Evolutionary conservation across 2,329 filamentous ascomycete species (phyloP).

Genomic region (Calonectria pseudoturangicola): DNA sequence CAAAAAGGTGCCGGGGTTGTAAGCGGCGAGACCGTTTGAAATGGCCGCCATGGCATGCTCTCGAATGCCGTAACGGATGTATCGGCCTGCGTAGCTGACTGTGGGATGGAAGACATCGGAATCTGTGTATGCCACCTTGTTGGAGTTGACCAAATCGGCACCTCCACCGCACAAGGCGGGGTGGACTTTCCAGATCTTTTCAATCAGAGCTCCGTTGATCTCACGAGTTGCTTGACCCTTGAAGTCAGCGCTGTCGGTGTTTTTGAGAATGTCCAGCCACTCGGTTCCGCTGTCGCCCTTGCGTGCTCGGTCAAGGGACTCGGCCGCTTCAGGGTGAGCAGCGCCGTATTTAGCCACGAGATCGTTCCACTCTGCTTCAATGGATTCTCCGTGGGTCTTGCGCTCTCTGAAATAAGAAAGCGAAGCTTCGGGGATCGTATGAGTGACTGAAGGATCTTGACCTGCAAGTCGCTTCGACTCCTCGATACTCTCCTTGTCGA

Average conservation of each 20-base stretch:
- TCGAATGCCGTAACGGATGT: slow-evolving; percentile 69
- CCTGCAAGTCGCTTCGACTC: slow-evolving; percentile 53
- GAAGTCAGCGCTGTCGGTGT: slow-evolving; percentile 39
- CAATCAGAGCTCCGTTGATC: slow-evolving; percentile 59
- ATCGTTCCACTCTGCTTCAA: slow-evolving; percentile 68
- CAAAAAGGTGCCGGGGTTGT: slow-evolving; percentile 67
- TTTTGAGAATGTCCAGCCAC: slow-evolving; percentile 40
- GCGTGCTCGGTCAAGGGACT: slow-evolving; percentile 11
- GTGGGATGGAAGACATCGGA: slow-evolving; percentile 53
- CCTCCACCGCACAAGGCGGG: slow-evolving; percentile 55
- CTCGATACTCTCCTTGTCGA: slow-evolving; percentile 71
- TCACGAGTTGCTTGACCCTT: slow-evolving; percentile 57
- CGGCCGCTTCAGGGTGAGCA: slow-evolving; percentile 30
- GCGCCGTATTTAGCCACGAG: slow-evolving; percentile 64
- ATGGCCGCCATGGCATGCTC: slow-evolving; percentile 71
- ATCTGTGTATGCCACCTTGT: slow-evolving; percentile 66
- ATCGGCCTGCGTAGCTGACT: slow-evolving; percentile 59
- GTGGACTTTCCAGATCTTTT: slow-evolving; percentile 47
- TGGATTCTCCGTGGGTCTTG: slow-evolving; percentile 64
- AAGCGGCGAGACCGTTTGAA: slow-evolving; percentile 68
- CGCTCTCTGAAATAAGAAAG: slow-evolving; percentile 72
- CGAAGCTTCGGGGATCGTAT: slow-evolving; percentile 64
- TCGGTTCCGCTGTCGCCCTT: slow-evolving; percentile 35
- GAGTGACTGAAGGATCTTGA: slow-evolving; percentile 46
- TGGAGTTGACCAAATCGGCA: slow-evolving; percentile 65